These are phyloP conservation scores for Talaromyces wortmannii DNA, from an alignment of 495 filamentous ascomycete species.

Conservation along the genomic window DNA sequence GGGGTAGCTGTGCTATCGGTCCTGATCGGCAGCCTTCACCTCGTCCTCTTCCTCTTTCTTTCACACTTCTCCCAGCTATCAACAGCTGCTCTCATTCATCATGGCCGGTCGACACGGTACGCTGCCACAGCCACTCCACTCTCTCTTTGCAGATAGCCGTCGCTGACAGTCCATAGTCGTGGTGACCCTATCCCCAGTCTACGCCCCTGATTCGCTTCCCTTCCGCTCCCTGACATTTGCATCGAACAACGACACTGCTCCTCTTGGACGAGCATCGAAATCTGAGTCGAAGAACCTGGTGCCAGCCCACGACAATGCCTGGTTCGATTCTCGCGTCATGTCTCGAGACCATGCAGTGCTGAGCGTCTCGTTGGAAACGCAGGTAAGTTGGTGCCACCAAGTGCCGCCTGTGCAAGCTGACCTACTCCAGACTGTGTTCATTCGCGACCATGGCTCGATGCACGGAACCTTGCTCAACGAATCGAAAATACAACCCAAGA, in stretches of 20 bases:
- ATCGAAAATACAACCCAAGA: constrained; percentile 24
- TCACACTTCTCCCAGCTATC: neutral
- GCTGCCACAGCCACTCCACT: neutral
- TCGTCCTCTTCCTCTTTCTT: neutral
- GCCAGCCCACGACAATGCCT: constrained; percentile 53
- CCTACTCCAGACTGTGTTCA: constrained; percentile 23
- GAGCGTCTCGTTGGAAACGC: constrained; percentile 25
- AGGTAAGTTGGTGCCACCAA: constrained; percentile 24
- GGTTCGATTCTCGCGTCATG: constrained; percentile 77
- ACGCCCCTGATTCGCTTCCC: constrained; percentile 12
- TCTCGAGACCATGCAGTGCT: constrained; percentile 71
- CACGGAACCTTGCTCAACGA: constrained; percentile 50
- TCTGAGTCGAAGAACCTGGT: constrained; percentile 44
- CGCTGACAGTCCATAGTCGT: constrained; percentile 11
- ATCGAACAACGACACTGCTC: constrained; percentile 11
- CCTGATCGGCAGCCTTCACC: neutral
- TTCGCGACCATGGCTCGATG: constrained; percentile 47
- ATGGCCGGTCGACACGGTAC: neutral
- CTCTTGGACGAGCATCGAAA: constrained; percentile 57
- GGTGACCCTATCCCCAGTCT: constrained; percentile 17
- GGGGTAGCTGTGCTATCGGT: neutral
- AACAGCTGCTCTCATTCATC: neutral
- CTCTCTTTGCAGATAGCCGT: neutral
- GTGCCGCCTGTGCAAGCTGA: neutral
- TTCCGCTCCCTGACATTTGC: constrained; percentile 24